phyloP scores from a whole-genome alignment of 1,139 yeast genomes.

The Groenewaldozyma sp. region DNA sequence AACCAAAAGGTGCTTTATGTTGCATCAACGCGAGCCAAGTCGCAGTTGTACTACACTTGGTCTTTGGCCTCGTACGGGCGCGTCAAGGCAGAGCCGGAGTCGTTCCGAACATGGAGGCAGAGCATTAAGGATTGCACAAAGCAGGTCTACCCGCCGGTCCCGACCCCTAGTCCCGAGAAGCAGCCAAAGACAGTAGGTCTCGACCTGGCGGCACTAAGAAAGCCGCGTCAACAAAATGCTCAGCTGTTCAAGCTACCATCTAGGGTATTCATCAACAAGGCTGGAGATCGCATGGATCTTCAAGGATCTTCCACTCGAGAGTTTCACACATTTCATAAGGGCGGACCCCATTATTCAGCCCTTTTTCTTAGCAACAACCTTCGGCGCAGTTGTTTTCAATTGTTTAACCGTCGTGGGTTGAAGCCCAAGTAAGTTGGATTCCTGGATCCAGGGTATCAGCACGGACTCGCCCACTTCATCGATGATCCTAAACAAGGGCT shows the following conservation, averaged over 20 bases:
- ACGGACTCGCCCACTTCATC: not conserved
- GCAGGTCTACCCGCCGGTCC: too few species aligned
- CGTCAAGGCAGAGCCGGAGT: too few species aligned
- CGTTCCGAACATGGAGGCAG: too few species aligned
- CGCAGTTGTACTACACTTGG: constrained; percentile 4
- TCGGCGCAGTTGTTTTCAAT: not conserved
- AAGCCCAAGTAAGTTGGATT: not conserved
- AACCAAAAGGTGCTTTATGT: constrained; percentile 71
- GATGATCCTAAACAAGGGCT: not conserved
- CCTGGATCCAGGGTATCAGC: not conserved
- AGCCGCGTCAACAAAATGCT: too few species aligned
- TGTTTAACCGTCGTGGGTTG: constrained; percentile 1
- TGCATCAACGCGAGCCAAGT: constrained; percentile 70
- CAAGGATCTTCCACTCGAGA: too few species aligned
- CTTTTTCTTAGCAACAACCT: not conserved
- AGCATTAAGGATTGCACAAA: too few species aligned
- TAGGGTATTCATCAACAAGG: not conserved
- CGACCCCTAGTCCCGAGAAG: too few species aligned
- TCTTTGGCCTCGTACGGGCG: not conserved
- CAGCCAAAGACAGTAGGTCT: too few species aligned
- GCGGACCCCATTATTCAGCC: too few species aligned
- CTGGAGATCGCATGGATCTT: too few species aligned
- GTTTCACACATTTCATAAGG: too few species aligned
- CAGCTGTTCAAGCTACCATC: constrained; percentile 1
- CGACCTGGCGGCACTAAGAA: too few species aligned